Evolutionary conservation across 202 grass and related monocot species (phyloP).

Genomic region (Panicum virgatum): DNA sequence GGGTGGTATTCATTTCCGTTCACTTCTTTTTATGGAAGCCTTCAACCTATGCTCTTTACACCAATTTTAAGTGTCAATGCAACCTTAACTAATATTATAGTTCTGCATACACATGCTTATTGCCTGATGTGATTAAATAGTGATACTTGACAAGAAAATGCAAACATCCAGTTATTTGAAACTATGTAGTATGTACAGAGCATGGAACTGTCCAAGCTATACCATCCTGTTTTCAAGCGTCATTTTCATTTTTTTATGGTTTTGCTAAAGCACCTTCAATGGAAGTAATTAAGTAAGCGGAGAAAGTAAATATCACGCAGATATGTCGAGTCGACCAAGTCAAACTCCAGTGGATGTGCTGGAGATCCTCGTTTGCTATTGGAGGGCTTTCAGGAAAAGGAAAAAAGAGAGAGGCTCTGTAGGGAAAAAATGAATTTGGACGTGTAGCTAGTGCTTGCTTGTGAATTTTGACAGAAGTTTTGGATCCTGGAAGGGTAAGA

Average conservation of each 20-base stretch:
- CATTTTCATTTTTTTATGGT: not conserved
- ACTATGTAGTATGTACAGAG: not conserved
- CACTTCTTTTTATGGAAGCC: not conserved
- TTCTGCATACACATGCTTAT: conserved; percentile 16
- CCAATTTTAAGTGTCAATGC: not conserved
- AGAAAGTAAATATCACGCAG: not conserved
- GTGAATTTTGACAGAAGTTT: conserved; percentile 17
- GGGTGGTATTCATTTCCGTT: not conserved
- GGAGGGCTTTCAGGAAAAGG: not conserved
- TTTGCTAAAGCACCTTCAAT: not conserved
- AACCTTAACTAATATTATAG: conserved; percentile 5
- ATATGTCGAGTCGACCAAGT: not conserved
- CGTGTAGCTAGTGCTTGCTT: not conserved
- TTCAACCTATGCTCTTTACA: conserved; percentile 8
- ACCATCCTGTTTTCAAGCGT: not conserved
- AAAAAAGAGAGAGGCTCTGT: not conserved
- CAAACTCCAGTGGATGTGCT: not conserved
- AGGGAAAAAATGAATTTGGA: not conserved
- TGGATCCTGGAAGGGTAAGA: not conserved
- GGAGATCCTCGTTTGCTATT: not conserved
- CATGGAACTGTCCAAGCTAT: not conserved
- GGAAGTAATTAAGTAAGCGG: not conserved
- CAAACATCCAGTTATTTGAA: not conserved
- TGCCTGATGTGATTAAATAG: not conserved
- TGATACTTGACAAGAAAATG: not conserved